phyloP scores from a whole-genome alignment of 345 rosid genomes.

The Ailanthus altissimus region DNA sequence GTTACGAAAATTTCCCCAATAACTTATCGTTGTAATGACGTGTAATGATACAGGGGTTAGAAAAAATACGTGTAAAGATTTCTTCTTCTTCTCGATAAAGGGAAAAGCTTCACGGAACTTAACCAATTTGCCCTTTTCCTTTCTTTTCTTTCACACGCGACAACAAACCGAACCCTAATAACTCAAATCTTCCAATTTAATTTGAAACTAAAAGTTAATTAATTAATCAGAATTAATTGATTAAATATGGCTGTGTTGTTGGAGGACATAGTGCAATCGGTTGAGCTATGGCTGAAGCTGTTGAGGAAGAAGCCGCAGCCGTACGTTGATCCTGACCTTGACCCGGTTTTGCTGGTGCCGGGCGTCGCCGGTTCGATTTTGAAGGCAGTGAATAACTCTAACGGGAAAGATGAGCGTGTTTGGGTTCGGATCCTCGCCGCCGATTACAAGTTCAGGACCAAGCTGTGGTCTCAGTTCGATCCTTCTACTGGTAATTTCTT shows the following conservation, averaged over 20 bases:
- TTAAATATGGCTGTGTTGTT: conserved; percentile 55
- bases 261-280: conserved; percentile 71
- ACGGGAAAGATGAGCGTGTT: conserved; percentile 65
- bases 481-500: conserved; percentile 65
- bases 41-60: too few relatives aligned
- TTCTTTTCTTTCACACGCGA: too few relatives aligned
- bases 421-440: conserved; percentile 91
- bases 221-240: too few relatives aligned
- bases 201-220: too few relatives aligned
- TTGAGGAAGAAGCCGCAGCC: conserved; percentile 53
- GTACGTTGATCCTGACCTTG: conserved; percentile 71
- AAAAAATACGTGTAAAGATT: too few relatives aligned
- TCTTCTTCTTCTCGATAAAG: too few relatives aligned
- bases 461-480: conserved; percentile 94
- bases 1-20: too few relatives aligned
- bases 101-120: too few relatives aligned
- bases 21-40: too few relatives aligned
- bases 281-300: conserved; percentile 70
- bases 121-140: too few relatives aligned
- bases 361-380: conserved; percentile 90
- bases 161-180: not conserved
- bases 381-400: conserved; percentile 64
- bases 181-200: too few relatives aligned
- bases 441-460: conserved; percentile 67
- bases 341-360: conserved; percentile 89